Evolutionary conservation across 2,329 filamentous ascomycete genomes (phyloP), one percentile per base, ranked within the genome.

Genomic region (Penicillium nordicum): DNA sequence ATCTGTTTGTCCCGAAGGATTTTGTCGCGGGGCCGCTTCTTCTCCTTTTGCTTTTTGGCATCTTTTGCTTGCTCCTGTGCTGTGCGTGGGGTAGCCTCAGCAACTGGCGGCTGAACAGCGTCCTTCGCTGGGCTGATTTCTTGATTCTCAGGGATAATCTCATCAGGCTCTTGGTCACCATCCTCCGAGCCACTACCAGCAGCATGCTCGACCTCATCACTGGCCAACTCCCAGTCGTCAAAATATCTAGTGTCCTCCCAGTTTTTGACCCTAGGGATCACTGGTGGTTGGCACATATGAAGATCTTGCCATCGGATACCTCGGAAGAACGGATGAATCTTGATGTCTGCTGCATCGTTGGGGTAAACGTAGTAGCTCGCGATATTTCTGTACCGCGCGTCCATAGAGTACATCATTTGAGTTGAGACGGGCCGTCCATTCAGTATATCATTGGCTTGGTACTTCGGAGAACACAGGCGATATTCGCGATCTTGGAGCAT

Each of bases 311-410:
- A 97, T 1, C 84, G 82, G 16, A 95, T 84, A 48, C 85, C 84
- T 55, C 81, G 82, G 77, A 97, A 97, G 82, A 93, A 97, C 11
- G 85, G 84, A 74, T 97, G 94, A 4, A 81, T 76, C 71, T 95
- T 97, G 78, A 97, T 95, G 53, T 97, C 92, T 61, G 89, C 85
- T 1, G 90, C 92, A 67, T 96, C 92, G 59, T 94, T 83, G 0
- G 89, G 80, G 66, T 91, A 93, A 4, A 97, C 92, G 53, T 88
- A 88, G 32, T 85, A 79, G 30, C 80, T 78, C 54, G 74, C 74
- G 57, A 79, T 74, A 63, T 78, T 74, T 58, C 67, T 67, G 69
- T 64, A 76, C 60, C 47, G 71, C 57, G 58, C 57, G 56, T 63
- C 67, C 61, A 65, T 71, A 32, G 60, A 67, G 43, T 67, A 66